Conservation (phyloP, 176 grass and related monocot species). For the Ensete ventricosum region DNA sequence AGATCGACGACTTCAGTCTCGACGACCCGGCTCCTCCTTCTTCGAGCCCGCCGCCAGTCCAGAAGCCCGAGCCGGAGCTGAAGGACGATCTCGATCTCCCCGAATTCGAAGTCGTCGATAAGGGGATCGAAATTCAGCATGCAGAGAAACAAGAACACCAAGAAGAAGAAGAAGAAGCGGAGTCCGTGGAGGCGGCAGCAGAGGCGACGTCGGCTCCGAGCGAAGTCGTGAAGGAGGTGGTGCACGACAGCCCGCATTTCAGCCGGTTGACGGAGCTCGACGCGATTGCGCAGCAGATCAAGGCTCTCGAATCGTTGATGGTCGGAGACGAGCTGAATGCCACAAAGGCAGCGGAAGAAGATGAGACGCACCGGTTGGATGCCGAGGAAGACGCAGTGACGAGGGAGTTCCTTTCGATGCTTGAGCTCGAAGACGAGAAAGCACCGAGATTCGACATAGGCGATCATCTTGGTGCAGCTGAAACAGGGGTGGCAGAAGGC, state of each 20-base stretch:
- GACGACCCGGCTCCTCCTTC: constrained; percentile 39
- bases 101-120: constrained; percentile 82
- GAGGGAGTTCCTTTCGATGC: constrained; percentile 57
- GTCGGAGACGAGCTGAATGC: constrained; percentile 18
- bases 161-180: constrained; percentile 9
- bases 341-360: constrained; percentile 13
- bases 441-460: background rate
- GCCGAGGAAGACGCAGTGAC: constrained; percentile 76
- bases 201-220: constrained; percentile 16
- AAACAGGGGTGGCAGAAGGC: constrained; percentile 10
- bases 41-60: constrained; percentile 16
- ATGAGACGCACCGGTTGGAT: constrained; percentile 32
- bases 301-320: constrained; percentile 81
- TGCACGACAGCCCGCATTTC: constrained; percentile 52
- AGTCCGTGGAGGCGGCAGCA: constrained; percentile 13
- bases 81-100: constrained; percentile 65
- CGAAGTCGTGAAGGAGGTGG: constrained; percentile 89
- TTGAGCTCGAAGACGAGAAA: constrained; percentile 40
- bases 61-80: constrained; percentile 13
- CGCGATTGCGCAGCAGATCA: constrained; percentile 85
- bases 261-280: constrained; percentile 72
- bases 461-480: constrained; percentile 28
- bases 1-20: constrained; percentile 88
- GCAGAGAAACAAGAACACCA: constrained; percentile 29
- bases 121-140: constrained; percentile 56